Base-by-base conservation (phyloP, 169 alveolate species). In the Plasmodium gonderi region DNA sequence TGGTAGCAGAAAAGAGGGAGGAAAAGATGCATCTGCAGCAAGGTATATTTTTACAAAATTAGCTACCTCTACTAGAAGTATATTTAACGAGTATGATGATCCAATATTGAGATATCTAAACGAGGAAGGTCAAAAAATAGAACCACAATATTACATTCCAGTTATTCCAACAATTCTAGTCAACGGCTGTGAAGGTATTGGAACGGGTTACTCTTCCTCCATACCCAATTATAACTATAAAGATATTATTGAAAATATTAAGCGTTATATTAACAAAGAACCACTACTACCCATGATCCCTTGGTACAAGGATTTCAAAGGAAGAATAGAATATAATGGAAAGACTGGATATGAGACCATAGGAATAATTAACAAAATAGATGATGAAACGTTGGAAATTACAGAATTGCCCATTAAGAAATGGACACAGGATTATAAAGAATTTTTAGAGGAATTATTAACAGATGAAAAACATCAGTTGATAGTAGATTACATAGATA, bases 131-230 rank as follows among this genome's bases (percentile, higher is more conserved):
- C 98, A 98, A 90, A 96, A 96, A 68, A 99, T 99, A 42, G 99
- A 99, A 92, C 99, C 99, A 36, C 97, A 97, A 65, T 98, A 98
- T 97, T 99, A 99, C 95, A 97, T 98, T 0, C 99, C 99, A 9
- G 98, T 99, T 38, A 95, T 99, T 14, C 99, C 99, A 17, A 97
- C 98, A 97, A 98, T 98, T 36, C 97, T 99, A 14, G 98, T 99
- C 49, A 99, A 99, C 94, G 99, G 99, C 29, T 97, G 99, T 42
- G 99, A 99, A 78, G 99, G 99, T 54, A 99, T 98, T 23, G 99
- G 99, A 31, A 98, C 99, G 17, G 99, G 99, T 0, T 98, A 99
- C 98, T 92, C 98, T 69, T 97, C 99, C 5, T 95, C 94, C 60
- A 97, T 99, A 38, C 99, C 99, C n/a, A 97, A 97, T 94, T 98